phyloP scores from a whole-genome alignment of 306 rosid genomes.

The Erythrophleum fordii region DNA sequence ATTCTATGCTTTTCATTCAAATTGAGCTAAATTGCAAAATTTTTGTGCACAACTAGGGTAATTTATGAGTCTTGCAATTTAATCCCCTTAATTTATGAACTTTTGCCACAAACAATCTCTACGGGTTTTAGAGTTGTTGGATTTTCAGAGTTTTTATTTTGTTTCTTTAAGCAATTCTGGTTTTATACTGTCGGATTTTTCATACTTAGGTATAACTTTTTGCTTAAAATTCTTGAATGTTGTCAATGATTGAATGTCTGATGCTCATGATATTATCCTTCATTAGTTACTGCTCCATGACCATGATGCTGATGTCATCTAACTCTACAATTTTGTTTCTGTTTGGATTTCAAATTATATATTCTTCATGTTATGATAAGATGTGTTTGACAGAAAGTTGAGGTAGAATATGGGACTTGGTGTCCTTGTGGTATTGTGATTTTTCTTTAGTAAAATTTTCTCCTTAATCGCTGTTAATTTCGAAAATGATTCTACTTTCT shows the following conservation, averaged over 20 bases:
- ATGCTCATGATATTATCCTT: conserved; percentile 31
- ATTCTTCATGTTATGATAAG: conserved; percentile 1
- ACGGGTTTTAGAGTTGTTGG: neutral
- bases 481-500: conserved; percentile 20
- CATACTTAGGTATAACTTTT: neutral
- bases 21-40: neutral
- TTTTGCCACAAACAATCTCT: neutral
- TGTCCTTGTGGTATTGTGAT: neutral
- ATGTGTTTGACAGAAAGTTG: neutral
- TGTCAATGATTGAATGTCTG: conserved; percentile 8
- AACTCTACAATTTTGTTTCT: neutral
- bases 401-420: conserved; percentile 19
- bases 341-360: conserved; percentile 11
- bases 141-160: neutral
- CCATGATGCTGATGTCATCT: neutral
- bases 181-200: neutral
- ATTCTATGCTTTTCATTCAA: neutral
- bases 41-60: neutral
- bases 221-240: conserved; percentile 2
- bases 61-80: neutral
- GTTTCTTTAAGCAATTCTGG: neutral
- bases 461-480: conserved; percentile 1
- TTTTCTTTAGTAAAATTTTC: conserved; percentile 10
- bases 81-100: neutral
- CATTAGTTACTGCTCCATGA: neutral